These are phyloP conservation scores for Termitomyces heimii DNA, from an alignment of 768 basidiomycete genomes.

Conservation along the genomic window DNA sequence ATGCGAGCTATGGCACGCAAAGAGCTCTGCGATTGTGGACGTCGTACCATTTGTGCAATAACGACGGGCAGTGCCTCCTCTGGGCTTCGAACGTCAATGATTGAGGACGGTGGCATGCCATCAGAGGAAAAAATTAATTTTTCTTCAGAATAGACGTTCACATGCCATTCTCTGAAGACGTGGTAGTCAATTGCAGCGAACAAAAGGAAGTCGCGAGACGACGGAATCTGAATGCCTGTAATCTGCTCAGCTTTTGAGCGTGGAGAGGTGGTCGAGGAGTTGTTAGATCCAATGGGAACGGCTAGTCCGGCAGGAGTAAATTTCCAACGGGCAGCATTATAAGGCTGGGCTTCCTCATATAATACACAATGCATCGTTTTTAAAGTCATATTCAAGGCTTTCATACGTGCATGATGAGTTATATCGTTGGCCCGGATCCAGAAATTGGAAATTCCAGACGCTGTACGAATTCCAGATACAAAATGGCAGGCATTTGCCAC, in stretches of 20 bases:
- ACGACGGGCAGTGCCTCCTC: not conserved
- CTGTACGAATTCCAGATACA: not conserved
- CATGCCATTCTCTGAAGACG: not conserved
- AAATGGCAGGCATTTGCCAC: not conserved
- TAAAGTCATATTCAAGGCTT: not conserved
- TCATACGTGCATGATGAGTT: not conserved
- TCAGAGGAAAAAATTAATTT: not conserved
- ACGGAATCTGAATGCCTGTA: not conserved
- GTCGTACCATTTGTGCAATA: not conserved
- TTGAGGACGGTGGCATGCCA: not conserved
- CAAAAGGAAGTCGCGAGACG: not conserved
- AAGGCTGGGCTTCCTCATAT: not conserved
- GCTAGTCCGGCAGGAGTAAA: not conserved
- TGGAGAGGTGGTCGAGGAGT: not conserved
- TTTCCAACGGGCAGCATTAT: not conserved
- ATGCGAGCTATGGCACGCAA: not conserved
- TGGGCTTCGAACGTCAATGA: not conserved
- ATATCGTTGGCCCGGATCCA: not conserved
- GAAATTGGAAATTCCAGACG: not conserved
- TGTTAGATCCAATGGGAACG: not conserved
- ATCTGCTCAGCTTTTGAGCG: not conserved
- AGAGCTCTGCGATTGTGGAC: not conserved
- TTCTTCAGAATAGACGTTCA: not conserved
- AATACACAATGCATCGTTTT: not conserved
- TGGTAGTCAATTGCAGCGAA: not conserved